phyloP scores from a whole-genome alignment of 257 asterid species.

The Thymus quinquecostatus region DNA sequence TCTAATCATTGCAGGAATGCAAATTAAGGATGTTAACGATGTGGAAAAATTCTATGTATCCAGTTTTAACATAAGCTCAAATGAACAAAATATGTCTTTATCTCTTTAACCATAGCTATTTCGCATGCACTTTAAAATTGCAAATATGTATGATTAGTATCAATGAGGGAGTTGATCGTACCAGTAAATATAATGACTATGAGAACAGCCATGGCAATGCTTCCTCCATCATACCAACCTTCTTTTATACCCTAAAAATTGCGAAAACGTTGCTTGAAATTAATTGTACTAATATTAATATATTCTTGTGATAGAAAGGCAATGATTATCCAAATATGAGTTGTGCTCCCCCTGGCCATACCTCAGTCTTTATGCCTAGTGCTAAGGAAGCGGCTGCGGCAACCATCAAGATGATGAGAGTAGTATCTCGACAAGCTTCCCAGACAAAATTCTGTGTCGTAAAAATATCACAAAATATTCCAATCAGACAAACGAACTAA shows the following conservation, averaged over 20 bases:
- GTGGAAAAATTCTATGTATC: neutral
- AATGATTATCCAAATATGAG: neutral
- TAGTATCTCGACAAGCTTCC: slow-evolving; percentile 96
- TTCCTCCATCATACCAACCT: slow-evolving; percentile 99
- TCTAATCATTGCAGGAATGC: too few relatives aligned
- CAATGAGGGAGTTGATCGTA: slow-evolving; percentile 28
- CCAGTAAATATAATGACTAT: slow-evolving; percentile 88
- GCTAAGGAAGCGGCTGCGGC: slow-evolving; percentile 99
- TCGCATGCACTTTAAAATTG: neutral
- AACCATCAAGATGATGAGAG: slow-evolving; percentile 89
- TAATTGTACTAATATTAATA: neutral
- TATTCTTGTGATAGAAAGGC: neutral
- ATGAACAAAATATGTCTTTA: neutral
- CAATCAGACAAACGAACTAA: slow-evolving; percentile 8
- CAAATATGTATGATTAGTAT: slow-evolving; percentile 2
- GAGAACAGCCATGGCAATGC: slow-evolving; percentile 88
- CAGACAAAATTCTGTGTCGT: slow-evolving; percentile 72
- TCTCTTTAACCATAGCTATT: neutral
- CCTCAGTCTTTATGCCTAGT: slow-evolving; percentile 95
- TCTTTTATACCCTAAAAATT: slow-evolving; percentile 79
- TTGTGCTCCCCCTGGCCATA: slow-evolving; percentile 30
- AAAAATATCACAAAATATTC: slow-evolving; percentile 27
- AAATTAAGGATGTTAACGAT: neutral
- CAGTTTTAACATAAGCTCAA: neutral
- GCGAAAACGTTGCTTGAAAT: slow-evolving; percentile 27